phyloP scores from a whole-genome alignment of 495 filamentous ascomycete species.

The Penicillium pancosmium region DNA sequence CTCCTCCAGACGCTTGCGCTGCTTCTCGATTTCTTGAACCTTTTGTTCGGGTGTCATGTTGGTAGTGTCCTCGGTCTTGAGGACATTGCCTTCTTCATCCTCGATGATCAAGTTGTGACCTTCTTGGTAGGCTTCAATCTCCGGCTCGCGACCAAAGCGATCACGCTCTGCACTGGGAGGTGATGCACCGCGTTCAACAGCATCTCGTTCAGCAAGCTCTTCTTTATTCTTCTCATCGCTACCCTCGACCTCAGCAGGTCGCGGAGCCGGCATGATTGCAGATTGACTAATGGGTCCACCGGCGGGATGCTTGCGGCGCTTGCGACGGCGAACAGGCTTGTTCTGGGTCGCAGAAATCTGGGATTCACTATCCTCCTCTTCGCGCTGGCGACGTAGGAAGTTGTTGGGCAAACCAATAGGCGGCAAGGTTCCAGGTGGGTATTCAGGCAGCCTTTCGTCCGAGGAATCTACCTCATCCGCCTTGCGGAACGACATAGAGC shows the following conservation, averaged over 20 bases:
- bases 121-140: slow-evolving; percentile 76
- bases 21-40: slow-evolving; percentile 55
- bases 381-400: slow-evolving; percentile 80
- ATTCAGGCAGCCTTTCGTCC: slow-evolving; percentile 65
- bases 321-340: slow-evolving; percentile 52
- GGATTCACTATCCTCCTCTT: slow-evolving; percentile 65
- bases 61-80: slow-evolving; percentile 55
- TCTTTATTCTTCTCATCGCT: slow-evolving; percentile 24
- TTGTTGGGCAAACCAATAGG: slow-evolving; percentile 74
- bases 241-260: slow-evolving; percentile 15
- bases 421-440: slow-evolving; percentile 77
- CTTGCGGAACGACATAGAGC: slow-evolving; percentile 79
- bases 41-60: slow-evolving; percentile 49
- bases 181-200: slow-evolving; percentile 36
- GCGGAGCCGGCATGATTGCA: slow-evolving; percentile 72
- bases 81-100: slow-evolving; percentile 84
- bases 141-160: slow-evolving; percentile 40
- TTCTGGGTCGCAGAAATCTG: slow-evolving; percentile 47
- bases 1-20: slow-evolving; percentile 60
- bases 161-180: slow-evolving; percentile 37
- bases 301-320: slow-evolving; percentile 71
- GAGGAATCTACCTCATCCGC: slow-evolving; percentile 56
- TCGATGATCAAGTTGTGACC: slow-evolving; percentile 83
- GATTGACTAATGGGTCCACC: slow-evolving; percentile 91
- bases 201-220: slow-evolving; percentile 41